Percentiles rank a stretch among this genome's conserved stretches.
Evolutionary conservation across 148 eudicot genomes (phyloP).

Genomic region (Vaccinium corymbosum): DNA sequence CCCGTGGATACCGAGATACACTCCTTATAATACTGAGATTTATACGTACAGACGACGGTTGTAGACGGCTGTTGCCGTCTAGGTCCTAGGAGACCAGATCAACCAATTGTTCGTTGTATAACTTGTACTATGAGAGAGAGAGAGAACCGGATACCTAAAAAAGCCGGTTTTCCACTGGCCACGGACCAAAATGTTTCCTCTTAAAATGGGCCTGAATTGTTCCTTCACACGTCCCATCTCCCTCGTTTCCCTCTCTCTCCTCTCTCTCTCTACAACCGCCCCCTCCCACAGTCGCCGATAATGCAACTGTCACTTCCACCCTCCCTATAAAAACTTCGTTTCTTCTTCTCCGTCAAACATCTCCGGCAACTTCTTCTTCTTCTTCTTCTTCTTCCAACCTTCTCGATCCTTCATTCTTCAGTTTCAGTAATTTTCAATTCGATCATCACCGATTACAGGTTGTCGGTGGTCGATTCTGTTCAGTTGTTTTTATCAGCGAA

Average conservation of each 20-base stretch:
- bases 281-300: conserved; percentile 4
- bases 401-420: background rate
- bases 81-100: background rate
- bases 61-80: background rate
- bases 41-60: background rate
- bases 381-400: background rate
- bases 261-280: conserved; percentile 4
- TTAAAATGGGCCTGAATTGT: conserved; percentile 16
- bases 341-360: background rate
- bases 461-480: background rate
- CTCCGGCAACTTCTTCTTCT: conserved; percentile 10
- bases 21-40: no score
- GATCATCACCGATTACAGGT: background rate
- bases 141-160: conserved; percentile 1
- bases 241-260: background rate
- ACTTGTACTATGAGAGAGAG: background rate
- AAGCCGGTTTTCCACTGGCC: conserved; percentile 15
- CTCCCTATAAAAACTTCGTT: background rate
- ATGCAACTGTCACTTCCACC: background rate
- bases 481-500: background rate
- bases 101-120: background rate
- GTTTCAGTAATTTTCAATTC: background rate
- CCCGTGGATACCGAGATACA: background rate
- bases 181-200: conserved; percentile 2
- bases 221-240: conserved; percentile 15